A percentile compares a stretch with the other conserved stretches of the same genome.
phyloP scores from a whole-genome alignment of 768 basidiomycete species.

The Lepiota venenata region DNA sequence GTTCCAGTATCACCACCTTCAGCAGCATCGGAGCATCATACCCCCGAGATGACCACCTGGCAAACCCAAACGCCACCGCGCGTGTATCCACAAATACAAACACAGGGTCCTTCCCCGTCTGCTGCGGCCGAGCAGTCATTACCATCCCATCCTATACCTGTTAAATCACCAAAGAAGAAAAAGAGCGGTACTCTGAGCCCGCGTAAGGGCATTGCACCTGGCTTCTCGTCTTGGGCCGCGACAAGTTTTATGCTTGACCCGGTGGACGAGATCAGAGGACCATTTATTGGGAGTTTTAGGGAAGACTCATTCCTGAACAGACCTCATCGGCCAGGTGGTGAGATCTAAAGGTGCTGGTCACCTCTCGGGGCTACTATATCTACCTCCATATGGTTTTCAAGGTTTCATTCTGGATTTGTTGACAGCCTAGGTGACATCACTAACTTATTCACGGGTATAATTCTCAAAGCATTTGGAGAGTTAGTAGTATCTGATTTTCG shows the following conservation, averaged over 20 bases:
- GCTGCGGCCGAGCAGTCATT: background rate
- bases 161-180: constrained; percentile 9
- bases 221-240: constrained; percentile 23
- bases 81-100: background rate
- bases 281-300: constrained; percentile 30
- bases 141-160: constrained; percentile 19
- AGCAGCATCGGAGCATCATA: background rate
- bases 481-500: no score
- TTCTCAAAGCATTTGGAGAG: no score
- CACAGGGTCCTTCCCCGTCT: background rate
- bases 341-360: constrained; percentile 7
- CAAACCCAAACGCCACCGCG: background rate
- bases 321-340: constrained; percentile 10
- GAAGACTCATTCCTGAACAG: constrained; percentile 32
- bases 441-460: no score
- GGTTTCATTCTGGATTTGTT: no score
- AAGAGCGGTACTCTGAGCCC: background rate
- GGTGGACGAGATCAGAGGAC: constrained; percentile 18
- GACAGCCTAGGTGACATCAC: no score
- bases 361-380: background rate
- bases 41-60: background rate
- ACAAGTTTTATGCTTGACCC: constrained; percentile 23
- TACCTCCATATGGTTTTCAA: no score
- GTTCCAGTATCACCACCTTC: background rate
- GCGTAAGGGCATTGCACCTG: background rate